Base-by-base conservation (phyloP, 1,139 yeast species). In the Sugiyamaella pinicola region DNA sequence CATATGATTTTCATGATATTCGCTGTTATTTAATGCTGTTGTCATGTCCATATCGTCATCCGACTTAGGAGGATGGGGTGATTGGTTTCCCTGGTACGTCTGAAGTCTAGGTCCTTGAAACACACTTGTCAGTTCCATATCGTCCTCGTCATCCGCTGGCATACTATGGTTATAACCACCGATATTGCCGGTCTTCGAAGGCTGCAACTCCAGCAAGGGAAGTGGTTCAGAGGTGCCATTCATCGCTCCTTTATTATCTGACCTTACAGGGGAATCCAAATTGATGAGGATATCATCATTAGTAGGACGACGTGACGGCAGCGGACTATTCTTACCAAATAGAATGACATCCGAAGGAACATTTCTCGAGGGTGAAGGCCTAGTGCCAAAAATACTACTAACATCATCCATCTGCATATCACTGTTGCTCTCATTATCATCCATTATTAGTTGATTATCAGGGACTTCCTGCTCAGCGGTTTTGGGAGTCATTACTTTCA, bases 81-180 rank as follows among this genome's bases (percentile, higher is more conserved):
- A 24, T 21, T 33, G 15, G 19, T 31, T 21, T 37, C 28, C 31
- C 18, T 45, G 31, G 17, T 12, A n/a, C 7, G 3, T 29, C 33
- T 28, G 26, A 21, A 29, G 13, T 33, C 26, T 18, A 24, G 31
- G 47, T 13, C 51, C 38, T 4, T 48, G 35, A 19, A 51, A 49
- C 21, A 55, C 54, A 34, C 33, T 53, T 1, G 61, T 58, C 28
- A 60, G 42, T 28, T 60, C 62, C 61, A 57, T 58, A 19, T 56
- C 60, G 15, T 42, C 51, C 7, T 51, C 61, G 31, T 47, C 53
- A 8, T 53, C 58, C 21, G 34, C 49, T 10, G 40, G 9, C 8
- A 4, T 22, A 9, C 7, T 18, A 26, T 26, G 4, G 31, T 2
- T 22, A 17, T 21, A 21, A 35, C 18, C 17, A 31, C 34, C 15